Conservation (phyloP, 2,329 filamentous ascomycete species). For the Myriosclerotinia duriaeana region DNA sequence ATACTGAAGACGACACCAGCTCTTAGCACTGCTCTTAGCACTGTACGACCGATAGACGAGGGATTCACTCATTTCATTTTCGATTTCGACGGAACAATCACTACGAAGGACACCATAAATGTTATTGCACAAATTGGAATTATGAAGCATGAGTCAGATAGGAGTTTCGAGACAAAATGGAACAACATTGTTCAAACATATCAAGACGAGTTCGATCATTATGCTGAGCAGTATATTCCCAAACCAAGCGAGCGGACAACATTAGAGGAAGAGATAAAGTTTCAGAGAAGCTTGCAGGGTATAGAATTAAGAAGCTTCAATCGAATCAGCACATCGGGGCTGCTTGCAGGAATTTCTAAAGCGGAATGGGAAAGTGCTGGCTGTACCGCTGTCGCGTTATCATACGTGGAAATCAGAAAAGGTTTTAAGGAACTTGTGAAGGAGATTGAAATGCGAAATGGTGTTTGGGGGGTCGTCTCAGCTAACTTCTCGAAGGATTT, state of each 20-base stretch:
- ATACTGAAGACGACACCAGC: background rate
- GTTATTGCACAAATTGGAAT: constrained; percentile 30
- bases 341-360: constrained; percentile 33
- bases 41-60: background rate
- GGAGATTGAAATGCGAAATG: constrained; percentile 11
- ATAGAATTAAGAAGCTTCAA: constrained; percentile 36
- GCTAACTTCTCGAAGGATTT: constrained; percentile 36
- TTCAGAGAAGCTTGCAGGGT: constrained; percentile 27
- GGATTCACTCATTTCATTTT: constrained; percentile 31
- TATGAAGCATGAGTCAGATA: constrained; percentile 21
- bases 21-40: background rate
- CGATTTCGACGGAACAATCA: constrained; percentile 41
- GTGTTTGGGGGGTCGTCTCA: constrained; percentile 34
- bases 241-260: constrained; percentile 27
- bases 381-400: constrained; percentile 25
- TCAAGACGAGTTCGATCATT: constrained; percentile 27
- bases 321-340: constrained; percentile 32
- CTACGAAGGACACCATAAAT: constrained; percentile 36
- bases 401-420: constrained; percentile 28
- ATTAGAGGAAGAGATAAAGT: constrained; percentile 30
- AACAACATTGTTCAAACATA: constrained; percentile 30
- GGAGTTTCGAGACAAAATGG: constrained; percentile 20
- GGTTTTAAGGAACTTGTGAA: constrained; percentile 32
- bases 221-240: constrained; percentile 29
- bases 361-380: constrained; percentile 29